Evolutionary conservation across 176 grass and related monocot species (phyloP), one percentile per base, ranked within the genome.

Genomic region (Avena eriantha): DNA sequence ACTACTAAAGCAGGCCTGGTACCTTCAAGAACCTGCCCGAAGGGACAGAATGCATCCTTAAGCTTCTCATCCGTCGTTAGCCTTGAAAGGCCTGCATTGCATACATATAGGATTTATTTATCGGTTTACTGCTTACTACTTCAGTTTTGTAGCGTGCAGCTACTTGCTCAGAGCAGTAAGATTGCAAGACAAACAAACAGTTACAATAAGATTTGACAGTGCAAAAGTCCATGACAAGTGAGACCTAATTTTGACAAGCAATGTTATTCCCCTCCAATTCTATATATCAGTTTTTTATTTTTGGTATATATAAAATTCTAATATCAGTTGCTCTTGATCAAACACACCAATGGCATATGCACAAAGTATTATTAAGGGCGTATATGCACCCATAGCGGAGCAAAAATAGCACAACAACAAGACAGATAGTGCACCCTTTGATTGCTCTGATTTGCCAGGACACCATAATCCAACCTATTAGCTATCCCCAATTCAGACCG

Each of bases 41-140:
- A 98, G 65, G 90, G 84, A 77, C 88, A 82, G 81, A 98, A 98
- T 26, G 92, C 92, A 8, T 87, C 89, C 66, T 82, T 87, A 59
- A 98, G 93, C 59, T 94, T 98, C 16, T 91, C 96, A 82, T 95
- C 90, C 0, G 92, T 98, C 7, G 96, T 98, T 81, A 98, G 43
- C 83, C 88, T 98, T 73, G 96, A 98, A 78, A 98, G 86, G 19
- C 95, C 95, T 98, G 84, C 18, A 19, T 79, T 24, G 48, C 80
- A 88, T 82, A 65, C 12, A 63, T 79, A 57, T 39, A 76, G 17
- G 10, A 64, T n/a, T 41, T 41, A 41, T 41, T 41, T 7, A 41
- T 41, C 5, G 39, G 22, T 0, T 50, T 50, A 17, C 54, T 56
- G 31, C 41, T 79, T 53, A 21, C 55, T 69, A 7, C 83, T 80